Percentiles rank a stretch among this genome's conserved stretches.
phyloP scores from a whole-genome alignment of 208 protist species.

The Crithidia sp. region DNA sequence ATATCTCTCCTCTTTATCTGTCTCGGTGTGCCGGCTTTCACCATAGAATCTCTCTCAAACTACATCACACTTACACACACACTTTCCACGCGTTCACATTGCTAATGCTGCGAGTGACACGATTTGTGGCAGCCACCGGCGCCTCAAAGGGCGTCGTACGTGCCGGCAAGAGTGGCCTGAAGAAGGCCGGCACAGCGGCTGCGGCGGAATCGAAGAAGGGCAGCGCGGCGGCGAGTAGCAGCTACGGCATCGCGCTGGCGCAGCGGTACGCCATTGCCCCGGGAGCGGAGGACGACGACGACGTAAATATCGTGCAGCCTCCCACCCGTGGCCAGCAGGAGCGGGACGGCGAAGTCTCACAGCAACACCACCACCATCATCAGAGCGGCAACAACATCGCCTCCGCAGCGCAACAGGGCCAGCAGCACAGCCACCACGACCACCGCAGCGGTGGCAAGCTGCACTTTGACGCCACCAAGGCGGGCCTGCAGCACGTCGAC shows the following conservation, averaged over 20 bases:
- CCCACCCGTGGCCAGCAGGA: too few relatives aligned
- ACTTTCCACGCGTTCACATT: too few relatives aligned
- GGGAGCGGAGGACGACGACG: conserved; percentile 14
- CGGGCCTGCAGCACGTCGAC: conserved; percentile 81
- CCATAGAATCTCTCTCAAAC: too few relatives aligned
- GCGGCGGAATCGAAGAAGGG: conserved; percentile 1
- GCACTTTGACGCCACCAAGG: conserved; percentile 79
- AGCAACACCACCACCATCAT: background rate
- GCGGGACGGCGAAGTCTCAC: too few relatives aligned
- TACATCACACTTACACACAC: too few relatives aligned
- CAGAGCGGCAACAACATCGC: background rate
- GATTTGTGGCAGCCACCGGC: conserved; percentile 1
- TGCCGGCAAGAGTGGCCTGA: background rate
- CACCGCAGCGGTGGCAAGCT: conserved; percentile 56
- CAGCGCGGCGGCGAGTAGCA: background rate
- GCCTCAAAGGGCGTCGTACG: conserved; percentile 14
- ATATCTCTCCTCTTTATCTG: too few relatives aligned
- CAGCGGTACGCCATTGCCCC: conserved; percentile 14
- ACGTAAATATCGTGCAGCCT: background rate
- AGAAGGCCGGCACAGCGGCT: background rate
- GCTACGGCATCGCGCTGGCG: background rate
- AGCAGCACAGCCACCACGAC: conserved; percentile 18
- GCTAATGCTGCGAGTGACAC: background rate
- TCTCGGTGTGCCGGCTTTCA: too few relatives aligned
- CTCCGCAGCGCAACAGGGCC: background rate